A percentile compares a stretch with the other conserved stretches of the same genome.
Evolutionary conservation across 83 land plant genomes (phyloP).

Genomic region (Picea abies): DNA sequence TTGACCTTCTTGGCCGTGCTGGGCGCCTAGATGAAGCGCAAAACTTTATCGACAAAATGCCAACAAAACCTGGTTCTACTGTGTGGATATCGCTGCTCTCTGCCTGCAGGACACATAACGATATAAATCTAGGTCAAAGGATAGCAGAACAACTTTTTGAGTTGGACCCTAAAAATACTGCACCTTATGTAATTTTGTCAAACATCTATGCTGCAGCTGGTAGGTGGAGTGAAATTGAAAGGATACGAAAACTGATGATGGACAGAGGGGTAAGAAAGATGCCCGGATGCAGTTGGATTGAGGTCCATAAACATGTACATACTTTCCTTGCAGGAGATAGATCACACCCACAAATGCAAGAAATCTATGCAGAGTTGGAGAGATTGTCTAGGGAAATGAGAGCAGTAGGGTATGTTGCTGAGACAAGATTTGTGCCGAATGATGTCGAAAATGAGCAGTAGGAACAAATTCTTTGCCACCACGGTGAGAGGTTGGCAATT

Average conservation of each 20-base stretch:
- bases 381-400: constrained; percentile 22
- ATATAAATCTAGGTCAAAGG: constrained; percentile 19
- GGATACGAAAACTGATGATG: constrained; percentile 21
- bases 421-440: constrained; percentile 20
- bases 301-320: constrained; percentile 14
- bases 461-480: neutral
- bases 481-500: no score
- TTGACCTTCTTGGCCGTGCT: constrained; percentile 27
- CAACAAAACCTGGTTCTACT: constrained; percentile 20
- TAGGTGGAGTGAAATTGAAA: constrained; percentile 24
- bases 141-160: constrained; percentile 14
- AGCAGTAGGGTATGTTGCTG: constrained; percentile 23
- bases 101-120: constrained; percentile 24
- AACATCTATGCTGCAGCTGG: neutral
- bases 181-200: constrained; percentile 26
- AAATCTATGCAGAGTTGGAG: constrained; percentile 17
- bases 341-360: neutral
- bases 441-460: constrained; percentile 26
- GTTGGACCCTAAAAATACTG: constrained; percentile 8
- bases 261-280: constrained; percentile 16
- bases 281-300: constrained; percentile 36
- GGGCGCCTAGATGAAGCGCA: constrained; percentile 26
- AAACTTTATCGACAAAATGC: constrained; percentile 25
- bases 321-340: constrained; percentile 27
- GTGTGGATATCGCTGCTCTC: constrained; percentile 28